Evolutionary conservation across 805 yeast species (phyloP).

Genomic region (Kluyveromyces siamensis): DNA sequence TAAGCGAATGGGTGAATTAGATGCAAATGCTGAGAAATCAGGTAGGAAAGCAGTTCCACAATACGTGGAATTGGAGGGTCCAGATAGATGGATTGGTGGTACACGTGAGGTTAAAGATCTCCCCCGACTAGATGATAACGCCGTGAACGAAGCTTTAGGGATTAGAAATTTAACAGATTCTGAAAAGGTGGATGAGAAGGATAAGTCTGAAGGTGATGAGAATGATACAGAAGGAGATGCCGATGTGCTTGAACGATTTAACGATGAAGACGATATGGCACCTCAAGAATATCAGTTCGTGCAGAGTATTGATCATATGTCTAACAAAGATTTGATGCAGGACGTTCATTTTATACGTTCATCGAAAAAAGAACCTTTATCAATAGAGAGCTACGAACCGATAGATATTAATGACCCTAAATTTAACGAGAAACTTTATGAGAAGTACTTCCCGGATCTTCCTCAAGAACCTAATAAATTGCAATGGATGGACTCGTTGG

Average conservation of each 20-base stretch:
- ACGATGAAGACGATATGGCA: constrained; percentile 42
- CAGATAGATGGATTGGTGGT: constrained; percentile 32
- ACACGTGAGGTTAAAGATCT: constrained; percentile 13
- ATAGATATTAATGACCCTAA: constrained; percentile 68
- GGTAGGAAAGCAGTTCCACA: constrained; percentile 14
- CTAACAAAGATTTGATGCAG: constrained; percentile 33
- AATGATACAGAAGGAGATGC: constrained; percentile 30
- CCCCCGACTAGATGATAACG: constrained; percentile 20
- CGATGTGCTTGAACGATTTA: background rate
- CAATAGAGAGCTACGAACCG: constrained; percentile 21
- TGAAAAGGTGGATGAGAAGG: constrained; percentile 10
- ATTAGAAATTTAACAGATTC: constrained; percentile 1
- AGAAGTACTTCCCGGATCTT: constrained; percentile 80
- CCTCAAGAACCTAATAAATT: constrained; percentile 74
- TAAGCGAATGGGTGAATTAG: constrained; percentile 36
- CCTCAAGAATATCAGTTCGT: constrained; percentile 42
- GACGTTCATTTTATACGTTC: constrained; percentile 57
- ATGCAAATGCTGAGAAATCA: constrained; percentile 12
- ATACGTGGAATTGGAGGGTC: constrained; percentile 28
- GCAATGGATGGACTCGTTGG: constrained; percentile 84
- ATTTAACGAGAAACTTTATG: constrained; percentile 70
- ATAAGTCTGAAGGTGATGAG: constrained; percentile 10
- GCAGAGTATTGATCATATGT: constrained; percentile 36
- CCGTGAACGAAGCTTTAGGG: constrained; percentile 24
- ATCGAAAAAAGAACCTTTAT: constrained; percentile 9